Evolutionary conservation across 2,329 filamentous ascomycete genomes (phyloP), one percentile per base, ranked within the genome.

Genomic region (Cryphonectria parasitica): DNA sequence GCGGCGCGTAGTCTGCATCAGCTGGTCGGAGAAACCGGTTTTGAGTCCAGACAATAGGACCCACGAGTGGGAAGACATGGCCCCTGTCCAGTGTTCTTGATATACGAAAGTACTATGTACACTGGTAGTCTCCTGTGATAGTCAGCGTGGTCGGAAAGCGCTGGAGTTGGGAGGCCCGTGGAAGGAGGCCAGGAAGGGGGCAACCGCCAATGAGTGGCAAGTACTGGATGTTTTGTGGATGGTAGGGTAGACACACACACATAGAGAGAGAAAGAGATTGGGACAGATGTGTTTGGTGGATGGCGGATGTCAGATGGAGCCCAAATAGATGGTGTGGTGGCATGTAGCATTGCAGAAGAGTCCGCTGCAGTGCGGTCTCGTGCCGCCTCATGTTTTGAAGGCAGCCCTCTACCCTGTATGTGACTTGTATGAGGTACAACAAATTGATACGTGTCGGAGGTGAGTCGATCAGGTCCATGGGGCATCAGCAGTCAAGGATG

Each of bases 281-380:
- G 22, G 17, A 3, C 6, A 22, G 43, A 45, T 6, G 43, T 8
- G 43, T 45, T 6, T 45, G 43, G 43, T 45, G 43, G 43, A 22
- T 60, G 56, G 19, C 15, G 31, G 56, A 10, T 60, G 56, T 31
- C 56, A 39, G 58, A 64, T 62, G 60, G 31, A 41, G 39, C 15
- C 36, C 8, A 15, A 28, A 17, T 22, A 56, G 67, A 64, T 43
- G 67, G 67, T 64, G 60, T 68, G 67, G 60, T 60, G 25, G 67
- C 17, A 41, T 64, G 58, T 39, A 61, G 58, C 58, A 61, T 61
- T 61, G 61, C 67, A 69, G 67, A n/a, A 64, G 13, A 54, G 43
- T 28, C 28, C 43, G 56, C 39, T 34, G 22, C 36, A 58, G 39
- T 11, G 25, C 34, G 36, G 62, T 58, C 45, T 64, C 67, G 49